Base-by-base conservation (phyloP, 2,329 filamentous ascomycete species). In the Fusarium cicatricum region DNA sequence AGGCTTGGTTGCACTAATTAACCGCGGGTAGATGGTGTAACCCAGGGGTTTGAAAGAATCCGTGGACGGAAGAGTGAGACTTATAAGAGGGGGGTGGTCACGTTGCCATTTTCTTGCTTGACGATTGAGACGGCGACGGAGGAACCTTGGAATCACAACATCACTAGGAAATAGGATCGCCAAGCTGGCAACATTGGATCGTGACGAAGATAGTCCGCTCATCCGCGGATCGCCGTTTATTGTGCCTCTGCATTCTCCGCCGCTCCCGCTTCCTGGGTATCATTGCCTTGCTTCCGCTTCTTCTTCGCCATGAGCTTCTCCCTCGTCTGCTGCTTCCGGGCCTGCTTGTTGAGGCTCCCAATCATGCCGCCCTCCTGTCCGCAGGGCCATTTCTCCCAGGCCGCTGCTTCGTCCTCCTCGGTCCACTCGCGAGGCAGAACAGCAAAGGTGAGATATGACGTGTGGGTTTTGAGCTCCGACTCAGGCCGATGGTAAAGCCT, bases 361-460 rank as follows among this genome's bases (percentile, higher is more conserved):
- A 84, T 82, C 14, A 83, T 78, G 59, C 76, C 79, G 47, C 70
- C 78, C 67, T 84, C 82, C 33, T 79, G 76, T 21, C 80, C 81
- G 46, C 85, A 84, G 1, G 87, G 86, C 84, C 87, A 92, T 60
- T 82, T 85, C 46, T 82, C 79, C 62, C 83, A 77, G 44, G 88
- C 87, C 26, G 82, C 82, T 28, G 82, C 83, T 75, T 99, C 95
- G 63, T 97, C 91, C 56, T 90, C 90, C 31, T 86, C 88, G 0
- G 81, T 88, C 95, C 95, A 99, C 59, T 90, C 88, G 37, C 87
- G 82, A n/a, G 95, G 94, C 56, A 99, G 76, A 3, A 95, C 80
- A 0, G 95, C 95, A 77, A 99, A 99, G 5, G 96, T 90, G 5
- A 99, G 83, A 73, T 99, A 99, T n/a, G 90, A 95, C 0, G 95